Percentiles rank a stretch among this genome's conserved stretches.
Evolutionary conservation across 805 yeast genomes (phyloP).

Genomic region (Saccharomycopsis sp.): DNA sequence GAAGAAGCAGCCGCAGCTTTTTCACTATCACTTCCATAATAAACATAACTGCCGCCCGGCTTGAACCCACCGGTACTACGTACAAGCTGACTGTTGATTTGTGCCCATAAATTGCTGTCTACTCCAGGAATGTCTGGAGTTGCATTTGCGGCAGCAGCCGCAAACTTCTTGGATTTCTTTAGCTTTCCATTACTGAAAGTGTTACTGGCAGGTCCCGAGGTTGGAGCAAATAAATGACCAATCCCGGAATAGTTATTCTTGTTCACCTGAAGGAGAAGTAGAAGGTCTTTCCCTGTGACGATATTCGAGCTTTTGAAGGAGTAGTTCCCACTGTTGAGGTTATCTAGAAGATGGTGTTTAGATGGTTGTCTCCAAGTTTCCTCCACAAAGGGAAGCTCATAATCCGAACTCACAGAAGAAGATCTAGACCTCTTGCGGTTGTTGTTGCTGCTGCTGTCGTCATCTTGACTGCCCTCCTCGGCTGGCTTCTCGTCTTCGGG

Average conservation of each 20-base stretch:
- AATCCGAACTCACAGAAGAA: slow-evolving; percentile 3
- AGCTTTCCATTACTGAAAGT: not conserved
- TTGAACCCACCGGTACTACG: not conserved
- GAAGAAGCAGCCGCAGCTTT: slow-evolving; percentile 1
- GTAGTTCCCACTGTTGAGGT: not conserved
- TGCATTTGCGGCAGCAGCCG: not conserved
- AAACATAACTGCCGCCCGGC: not conserved
- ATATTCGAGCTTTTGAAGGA: not conserved
- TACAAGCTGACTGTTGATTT: not conserved
- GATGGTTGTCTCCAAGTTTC: not conserved
- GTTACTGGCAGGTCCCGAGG: not conserved
- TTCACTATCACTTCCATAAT: not conserved
- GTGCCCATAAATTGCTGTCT: not conserved
- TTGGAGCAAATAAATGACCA: not conserved
- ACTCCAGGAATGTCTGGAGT: not conserved
- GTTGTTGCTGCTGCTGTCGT: not conserved
- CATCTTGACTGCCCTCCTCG: not conserved
- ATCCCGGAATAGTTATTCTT: slow-evolving; percentile 1
- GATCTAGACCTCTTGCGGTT: slow-evolving; percentile 3
- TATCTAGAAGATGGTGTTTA: not conserved
- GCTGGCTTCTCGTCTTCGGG: slow-evolving; percentile 1
- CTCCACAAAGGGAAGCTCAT: not conserved
- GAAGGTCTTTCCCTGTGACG: not conserved
- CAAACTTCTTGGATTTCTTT: not conserved
- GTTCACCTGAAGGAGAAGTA: not conserved